phyloP scores from a whole-genome alignment of 2,329 filamentous ascomycete species.

The Colletotrichum sp. region DNA sequence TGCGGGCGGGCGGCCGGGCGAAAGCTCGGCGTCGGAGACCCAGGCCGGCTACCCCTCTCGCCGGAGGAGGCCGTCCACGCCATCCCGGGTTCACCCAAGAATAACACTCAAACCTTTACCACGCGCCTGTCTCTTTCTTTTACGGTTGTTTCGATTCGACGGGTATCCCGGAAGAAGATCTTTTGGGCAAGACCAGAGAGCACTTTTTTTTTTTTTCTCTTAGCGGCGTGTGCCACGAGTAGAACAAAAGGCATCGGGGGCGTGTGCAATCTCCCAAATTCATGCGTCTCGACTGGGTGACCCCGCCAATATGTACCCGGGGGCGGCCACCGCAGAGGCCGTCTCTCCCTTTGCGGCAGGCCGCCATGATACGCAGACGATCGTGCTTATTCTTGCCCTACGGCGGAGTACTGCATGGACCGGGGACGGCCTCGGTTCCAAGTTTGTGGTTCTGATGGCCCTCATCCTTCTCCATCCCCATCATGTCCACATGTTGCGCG shows the following conservation, averaged over 20 bases:
- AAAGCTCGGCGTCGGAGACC: neutral
- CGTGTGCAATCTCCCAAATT: constrained; percentile 20
- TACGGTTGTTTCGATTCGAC: constrained; percentile 16
- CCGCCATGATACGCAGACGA: constrained; percentile 1
- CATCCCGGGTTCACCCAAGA: neutral
- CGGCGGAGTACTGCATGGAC: neutral
- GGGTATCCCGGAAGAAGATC: constrained; percentile 7
- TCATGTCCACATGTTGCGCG: neutral
- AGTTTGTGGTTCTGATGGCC: neutral
- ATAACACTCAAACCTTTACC: neutral
- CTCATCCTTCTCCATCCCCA: neutral
- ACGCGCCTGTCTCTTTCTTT: neutral
- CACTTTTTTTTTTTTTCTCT: neutral
- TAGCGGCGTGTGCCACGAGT: neutral
- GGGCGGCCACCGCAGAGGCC: neutral
- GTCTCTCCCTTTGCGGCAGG: neutral
- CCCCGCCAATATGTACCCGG: constrained; percentile 6
- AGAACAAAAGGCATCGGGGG: neutral
- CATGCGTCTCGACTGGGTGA: constrained; percentile 18
- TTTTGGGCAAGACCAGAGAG: neutral
- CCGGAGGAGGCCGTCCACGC: neutral
- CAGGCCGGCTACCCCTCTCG: neutral
- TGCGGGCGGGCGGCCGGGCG: neutral
- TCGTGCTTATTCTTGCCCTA: constrained; percentile 20
- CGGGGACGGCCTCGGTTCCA: neutral